phyloP scores from a whole-genome alignment of 352 stramenopile species.

The Pythium sukuiense region DNA sequence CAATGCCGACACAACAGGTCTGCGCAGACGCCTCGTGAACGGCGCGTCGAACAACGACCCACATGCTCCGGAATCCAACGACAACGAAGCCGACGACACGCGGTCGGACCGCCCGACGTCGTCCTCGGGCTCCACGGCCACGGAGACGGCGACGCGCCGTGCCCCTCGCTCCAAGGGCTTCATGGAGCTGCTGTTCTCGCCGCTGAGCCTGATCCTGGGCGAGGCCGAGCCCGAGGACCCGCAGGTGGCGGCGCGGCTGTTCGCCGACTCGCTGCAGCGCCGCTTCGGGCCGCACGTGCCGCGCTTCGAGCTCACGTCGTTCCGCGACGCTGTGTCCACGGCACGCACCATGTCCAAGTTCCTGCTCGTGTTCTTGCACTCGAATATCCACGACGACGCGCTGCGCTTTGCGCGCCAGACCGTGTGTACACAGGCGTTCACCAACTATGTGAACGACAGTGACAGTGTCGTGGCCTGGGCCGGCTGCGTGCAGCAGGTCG shows the following conservation, averaged over 20 bases:
- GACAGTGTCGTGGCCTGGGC: slow-evolving; percentile 84
- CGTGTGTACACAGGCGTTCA: slow-evolving; percentile 73
- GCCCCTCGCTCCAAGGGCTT: slow-evolving; percentile 45
- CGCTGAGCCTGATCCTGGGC: slow-evolving; percentile 70
- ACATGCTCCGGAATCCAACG: slow-evolving; percentile 1
- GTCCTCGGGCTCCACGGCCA: slow-evolving; percentile 3
- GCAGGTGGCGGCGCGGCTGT: slow-evolving; percentile 54
- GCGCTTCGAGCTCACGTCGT: slow-evolving; percentile 79
- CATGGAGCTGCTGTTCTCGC: slow-evolving; percentile 75
- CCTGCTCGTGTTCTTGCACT: slow-evolving; percentile 82
- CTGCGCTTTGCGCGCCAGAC: slow-evolving; percentile 70
- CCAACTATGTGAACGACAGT: slow-evolving; percentile 73
- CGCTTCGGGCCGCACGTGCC: slow-evolving; percentile 59
- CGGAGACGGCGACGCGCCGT: slow-evolving; percentile 4
- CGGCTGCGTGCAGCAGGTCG: slow-evolving; percentile 74
- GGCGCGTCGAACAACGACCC: slow-evolving; percentile 7
- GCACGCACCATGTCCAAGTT: slow-evolving; percentile 83
- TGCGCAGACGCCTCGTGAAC: slow-evolving; percentile 38
- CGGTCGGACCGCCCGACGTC: slow-evolving; percentile 16
- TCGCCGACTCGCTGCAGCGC: slow-evolving; percentile 52
- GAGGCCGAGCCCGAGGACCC: slow-evolving; percentile 70
- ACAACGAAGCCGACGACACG: neutral
- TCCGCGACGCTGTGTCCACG: slow-evolving; percentile 77
- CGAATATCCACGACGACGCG: slow-evolving; percentile 80
- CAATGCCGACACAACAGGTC: slow-evolving; percentile 16